Base-by-base conservation (phyloP, 352 stramenopile genomes). In the Pythium biforme region DNA sequence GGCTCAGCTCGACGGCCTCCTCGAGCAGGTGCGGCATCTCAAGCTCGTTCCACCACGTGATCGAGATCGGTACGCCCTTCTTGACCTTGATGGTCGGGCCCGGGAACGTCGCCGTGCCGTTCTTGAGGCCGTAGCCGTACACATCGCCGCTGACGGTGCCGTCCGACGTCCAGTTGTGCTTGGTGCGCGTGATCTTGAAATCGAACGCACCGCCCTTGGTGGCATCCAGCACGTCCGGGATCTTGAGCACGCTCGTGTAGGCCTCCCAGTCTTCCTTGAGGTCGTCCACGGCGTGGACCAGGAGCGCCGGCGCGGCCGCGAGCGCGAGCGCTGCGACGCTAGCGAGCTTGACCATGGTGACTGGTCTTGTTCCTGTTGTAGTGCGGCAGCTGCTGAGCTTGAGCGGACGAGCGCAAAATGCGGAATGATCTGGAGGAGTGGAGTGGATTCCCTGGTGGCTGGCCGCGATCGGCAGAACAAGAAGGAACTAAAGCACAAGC, bases 401-500 rank as follows among this genome's bases (percentile, higher is more conserved):
- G 50, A 29, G 37, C 69, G 41, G 29, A 33, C 39, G 41, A 66
- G 59, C 33, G 59, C 40, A 55, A 53, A 66, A 61, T 59, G 59
- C 12, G n/a, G 59, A 65, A 65, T 65, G 58, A 48, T 26, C 33
- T 14, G 20, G n/a, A 33, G 33, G 20, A 22, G 23, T 20, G 33
- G 10, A 31, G 17, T 20, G 37, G 37, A 43, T 43, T 12, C 8
- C 8, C 31, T 17, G 37, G 37, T 14, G 20, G 3, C 46, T 34
- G 1, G 79, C 85, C 41, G 17, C 25, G 56, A 91, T 83, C 14
- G 88, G 79, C 23, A 89, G 59, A 33, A 88, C 70, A 1, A 75
- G 82, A 46, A 81, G 43, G 6, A 62, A 72, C n/a, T n/a, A n/a
- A n/a, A n/a, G 19, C 73, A 85, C 17, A 75, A 74, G 20, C 25